These are phyloP conservation scores for Bathelium albidoporum DNA, from an alignment of 495 filamentous ascomycete genomes.

Conservation along the genomic window DNA sequence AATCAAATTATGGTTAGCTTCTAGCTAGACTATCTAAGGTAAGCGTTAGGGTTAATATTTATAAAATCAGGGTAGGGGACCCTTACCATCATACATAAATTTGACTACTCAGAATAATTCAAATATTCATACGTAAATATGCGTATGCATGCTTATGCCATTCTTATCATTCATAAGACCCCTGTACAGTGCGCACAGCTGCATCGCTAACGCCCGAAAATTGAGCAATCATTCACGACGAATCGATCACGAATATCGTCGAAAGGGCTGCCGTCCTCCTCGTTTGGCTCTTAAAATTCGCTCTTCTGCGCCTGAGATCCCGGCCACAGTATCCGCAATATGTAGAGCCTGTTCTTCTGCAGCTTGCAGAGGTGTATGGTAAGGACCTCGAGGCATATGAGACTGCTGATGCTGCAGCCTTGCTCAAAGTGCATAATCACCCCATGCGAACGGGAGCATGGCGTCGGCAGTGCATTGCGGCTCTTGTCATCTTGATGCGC, in stretches of 20 bases:
- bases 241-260: not conserved
- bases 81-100: too few relatives aligned
- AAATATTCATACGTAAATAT: too few relatives aligned
- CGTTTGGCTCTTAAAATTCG: constrained; percentile 1
- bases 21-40: too few relatives aligned
- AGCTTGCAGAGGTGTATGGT: not conserved
- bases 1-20: too few relatives aligned
- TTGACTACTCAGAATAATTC: too few relatives aligned
- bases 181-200: too few relatives aligned
- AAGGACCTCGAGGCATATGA: constrained; percentile 1
- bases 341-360: not conserved
- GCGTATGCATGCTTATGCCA: too few relatives aligned
- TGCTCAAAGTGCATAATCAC: not conserved
- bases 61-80: too few relatives aligned
- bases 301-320: not conserved
- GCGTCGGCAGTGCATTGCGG: constrained; percentile 1
- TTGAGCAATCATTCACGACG: constrained; percentile 3
- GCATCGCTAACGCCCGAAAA: not conserved
- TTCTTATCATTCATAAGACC: too few relatives aligned
- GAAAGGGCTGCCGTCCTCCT: constrained; percentile 1
- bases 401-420: constrained; percentile 1
- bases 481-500: not conserved
- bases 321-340: constrained; percentile 2
- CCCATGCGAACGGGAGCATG: not conserved
- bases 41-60: too few relatives aligned